phyloP scores from a whole-genome alignment of 768 basidiomycete genomes.

The Leccinellum albellum region DNA sequence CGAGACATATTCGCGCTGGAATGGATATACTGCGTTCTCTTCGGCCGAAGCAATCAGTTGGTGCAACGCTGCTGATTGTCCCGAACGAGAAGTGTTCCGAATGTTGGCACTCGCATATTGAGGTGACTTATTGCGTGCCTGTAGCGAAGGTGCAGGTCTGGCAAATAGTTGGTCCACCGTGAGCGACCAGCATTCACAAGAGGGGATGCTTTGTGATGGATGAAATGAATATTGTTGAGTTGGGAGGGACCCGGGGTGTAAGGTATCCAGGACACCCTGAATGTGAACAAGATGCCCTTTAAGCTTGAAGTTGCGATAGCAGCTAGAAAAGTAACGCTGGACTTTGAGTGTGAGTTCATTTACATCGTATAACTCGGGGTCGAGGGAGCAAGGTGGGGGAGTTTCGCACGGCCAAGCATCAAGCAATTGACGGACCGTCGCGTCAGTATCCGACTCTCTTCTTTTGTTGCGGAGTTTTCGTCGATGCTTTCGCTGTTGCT shows the following conservation, averaged over 20 bases:
- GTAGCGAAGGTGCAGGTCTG: background rate
- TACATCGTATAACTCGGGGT: conserved; percentile 1
- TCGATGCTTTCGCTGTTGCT: conserved; percentile 1
- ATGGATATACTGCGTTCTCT: background rate
- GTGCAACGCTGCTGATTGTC: background rate
- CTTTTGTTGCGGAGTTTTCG: conserved; percentile 2
- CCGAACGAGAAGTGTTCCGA: background rate
- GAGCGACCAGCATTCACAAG: background rate
- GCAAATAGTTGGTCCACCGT: background rate
- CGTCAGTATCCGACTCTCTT: background rate
- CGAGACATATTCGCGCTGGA: conserved; percentile 14
- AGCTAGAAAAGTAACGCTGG: conserved; percentile 5
- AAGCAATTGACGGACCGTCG: background rate
- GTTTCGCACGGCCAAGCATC: too few species aligned
- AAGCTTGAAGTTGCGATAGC: conserved; percentile 16
- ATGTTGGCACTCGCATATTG: background rate
- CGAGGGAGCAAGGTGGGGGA: background rate
- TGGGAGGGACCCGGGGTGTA: background rate
- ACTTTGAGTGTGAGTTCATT: background rate
- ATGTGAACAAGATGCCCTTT: conserved; percentile 9
- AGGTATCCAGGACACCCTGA: background rate
- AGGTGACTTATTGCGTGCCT: background rate
- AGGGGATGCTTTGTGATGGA: background rate
- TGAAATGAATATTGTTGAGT: background rate
- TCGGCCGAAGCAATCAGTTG: conserved; percentile 1